Conservation (phyloP, 2,329 filamentous ascomycete species). For the Cercospora sp. region DNA sequence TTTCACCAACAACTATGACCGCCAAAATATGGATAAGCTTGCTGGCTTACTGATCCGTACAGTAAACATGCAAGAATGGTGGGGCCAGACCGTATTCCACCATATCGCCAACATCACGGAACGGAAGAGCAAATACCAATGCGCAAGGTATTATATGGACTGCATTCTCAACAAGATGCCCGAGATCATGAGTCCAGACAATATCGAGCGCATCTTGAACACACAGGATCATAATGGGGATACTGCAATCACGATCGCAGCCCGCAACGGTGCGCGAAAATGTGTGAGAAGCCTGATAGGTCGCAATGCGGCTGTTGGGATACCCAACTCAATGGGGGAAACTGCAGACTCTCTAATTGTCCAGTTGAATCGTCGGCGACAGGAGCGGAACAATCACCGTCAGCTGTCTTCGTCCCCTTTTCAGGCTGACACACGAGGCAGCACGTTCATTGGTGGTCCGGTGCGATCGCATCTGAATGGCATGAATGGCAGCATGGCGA, state of each 20-base stretch:
- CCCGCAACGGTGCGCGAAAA: constrained; percentile 83
- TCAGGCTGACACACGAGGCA: constrained; percentile 30
- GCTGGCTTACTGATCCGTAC: constrained; percentile 82
- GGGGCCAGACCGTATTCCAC: constrained; percentile 86
- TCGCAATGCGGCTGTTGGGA: constrained; percentile 78
- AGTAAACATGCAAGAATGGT: constrained; percentile 74
- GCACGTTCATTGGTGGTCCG: constrained; percentile 30
- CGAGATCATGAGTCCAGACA: constrained; percentile 72
- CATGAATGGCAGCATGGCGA: constrained; percentile 26
- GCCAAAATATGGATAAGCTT: constrained; percentile 82
- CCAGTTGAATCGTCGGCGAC: constrained; percentile 66
- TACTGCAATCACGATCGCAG: constrained; percentile 84
- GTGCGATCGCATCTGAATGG: constrained; percentile 30
- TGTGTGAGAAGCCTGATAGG: constrained; percentile 66
- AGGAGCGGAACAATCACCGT: constrained; percentile 58
- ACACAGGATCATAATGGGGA: constrained; percentile 84
- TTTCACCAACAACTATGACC: constrained; percentile 97
- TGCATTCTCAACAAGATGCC: constrained; percentile 83
- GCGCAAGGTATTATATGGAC: constrained; percentile 90
- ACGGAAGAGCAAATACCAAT: constrained; percentile 82
- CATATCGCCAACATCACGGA: constrained; percentile 88
- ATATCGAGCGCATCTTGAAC: constrained; percentile 77
- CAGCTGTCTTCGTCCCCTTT: constrained; percentile 73
- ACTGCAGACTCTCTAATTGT: constrained; percentile 84
- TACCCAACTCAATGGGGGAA: constrained; percentile 77